Conservation (phyloP, 176 grass and related monocot genomes). For the Ensete glaucum region DNA sequence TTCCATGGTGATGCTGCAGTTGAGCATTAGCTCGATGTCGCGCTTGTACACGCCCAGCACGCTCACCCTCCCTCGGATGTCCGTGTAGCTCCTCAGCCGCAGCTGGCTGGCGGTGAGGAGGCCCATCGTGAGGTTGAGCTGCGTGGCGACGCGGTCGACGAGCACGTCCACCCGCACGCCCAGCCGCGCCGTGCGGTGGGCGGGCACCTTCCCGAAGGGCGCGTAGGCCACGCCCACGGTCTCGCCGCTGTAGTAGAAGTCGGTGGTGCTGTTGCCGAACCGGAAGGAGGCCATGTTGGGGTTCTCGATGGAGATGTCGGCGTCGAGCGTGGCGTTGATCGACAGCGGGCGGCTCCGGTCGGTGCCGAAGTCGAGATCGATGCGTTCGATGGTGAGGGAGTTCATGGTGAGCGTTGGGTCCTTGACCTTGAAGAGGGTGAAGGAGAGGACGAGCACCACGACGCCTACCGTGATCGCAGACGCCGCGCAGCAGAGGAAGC, state of each 20-base stretch:
- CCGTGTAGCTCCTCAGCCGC: constrained; percentile 33
- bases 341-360: background rate
- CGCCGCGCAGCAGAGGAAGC: constrained; percentile 4
- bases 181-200: constrained; percentile 34
- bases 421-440: constrained; percentile 28
- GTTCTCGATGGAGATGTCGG: constrained; percentile 36
- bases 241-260: constrained; percentile 34
- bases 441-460: constrained; percentile 22
- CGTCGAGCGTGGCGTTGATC: constrained; percentile 43
- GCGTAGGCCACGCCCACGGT: constrained; percentile 27
- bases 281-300: constrained; percentile 49
- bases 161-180: constrained; percentile 50
- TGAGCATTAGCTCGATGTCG: constrained; percentile 1
- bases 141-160: constrained; percentile 24
- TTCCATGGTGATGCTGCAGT: constrained; percentile 12
- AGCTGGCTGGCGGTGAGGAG: constrained; percentile 31
- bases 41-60: constrained; percentile 32
- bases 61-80: constrained; percentile 37
- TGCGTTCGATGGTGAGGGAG: constrained; percentile 1
- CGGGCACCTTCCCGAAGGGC: constrained; percentile 27
- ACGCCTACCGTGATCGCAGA: constrained; percentile 7
- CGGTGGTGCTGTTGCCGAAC: constrained; percentile 37
- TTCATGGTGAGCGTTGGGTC: constrained; percentile 29
- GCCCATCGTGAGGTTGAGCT: constrained; percentile 23
- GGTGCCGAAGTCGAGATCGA: constrained; percentile 8